Base-by-base conservation (phyloP, 768 basidiomycete species). In the Arthromyces matolae region DNA sequence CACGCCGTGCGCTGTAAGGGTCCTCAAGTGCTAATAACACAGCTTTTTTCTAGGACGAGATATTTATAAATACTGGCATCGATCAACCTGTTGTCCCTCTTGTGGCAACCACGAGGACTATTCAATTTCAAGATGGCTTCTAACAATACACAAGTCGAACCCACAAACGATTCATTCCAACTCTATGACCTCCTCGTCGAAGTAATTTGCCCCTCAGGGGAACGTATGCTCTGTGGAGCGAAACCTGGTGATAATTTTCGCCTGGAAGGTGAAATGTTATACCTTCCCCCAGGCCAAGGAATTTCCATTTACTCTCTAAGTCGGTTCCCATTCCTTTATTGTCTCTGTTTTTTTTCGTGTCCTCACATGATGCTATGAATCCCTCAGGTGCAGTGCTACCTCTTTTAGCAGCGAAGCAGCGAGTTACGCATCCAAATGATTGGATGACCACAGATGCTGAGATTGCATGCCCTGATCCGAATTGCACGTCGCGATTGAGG, bases 361-460 rank as follows among this genome's bases (percentile, higher is more conserved):
- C n/a, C n/a, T n/a, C n/a, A n/a, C n/a, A n/a, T n/a, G n/a, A n/a
- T n/a, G n/a, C n/a, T n/a, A n/a, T n/a, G n/a, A n/a, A n/a, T n/a
- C n/a, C n/a, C 32, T 36, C 48, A 85, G 84, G 71, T 20, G 71
- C 82, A 7, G 71, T 86, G 14, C 71, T 86, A 7, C 83, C 83
- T 3, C 67, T 86, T n/a, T 67, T 86, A 7, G 80, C 83, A 8
- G 83, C 83, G 14, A 86, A 84, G 58, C 83, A 86, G 49, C 73
- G 83, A 4, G 63, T 63, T 12, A 77, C 75, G 2, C 64, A 81
- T 43, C 55, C 66, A 1, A 73, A 79, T 51, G 83, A 85, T 59
- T 84, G 84, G 82, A 84, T 86, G 77, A 67, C 79, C 5, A 80
- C 81, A 1, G 84, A 86, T 50, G 73, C 71, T 0, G 77, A 82